phyloP scores from a whole-genome alignment of 495 filamentous ascomycete genomes.

The Haplographium delicatum region DNA sequence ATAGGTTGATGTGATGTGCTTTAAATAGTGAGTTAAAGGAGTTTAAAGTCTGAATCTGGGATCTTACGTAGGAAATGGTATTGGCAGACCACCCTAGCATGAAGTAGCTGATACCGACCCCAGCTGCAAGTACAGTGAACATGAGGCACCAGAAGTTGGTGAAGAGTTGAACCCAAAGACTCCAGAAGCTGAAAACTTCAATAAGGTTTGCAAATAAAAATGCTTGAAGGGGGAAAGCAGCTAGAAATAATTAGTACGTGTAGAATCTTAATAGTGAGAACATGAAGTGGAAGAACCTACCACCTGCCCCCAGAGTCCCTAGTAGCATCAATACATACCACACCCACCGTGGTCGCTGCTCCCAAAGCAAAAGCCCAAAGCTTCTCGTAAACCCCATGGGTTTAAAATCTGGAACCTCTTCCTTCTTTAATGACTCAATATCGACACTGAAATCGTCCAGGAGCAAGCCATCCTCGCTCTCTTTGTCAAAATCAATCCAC shows the following conservation, averaged over 20 bases:
- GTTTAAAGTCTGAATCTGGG: background rate
- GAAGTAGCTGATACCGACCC: constrained; percentile 34
- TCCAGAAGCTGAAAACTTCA: constrained; percentile 41
- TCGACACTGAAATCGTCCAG: constrained; percentile 8
- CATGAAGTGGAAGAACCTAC: constrained; percentile 26
- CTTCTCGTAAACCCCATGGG: constrained; percentile 3
- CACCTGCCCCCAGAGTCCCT: constrained; percentile 45
- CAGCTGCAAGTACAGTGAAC: constrained; percentile 44
- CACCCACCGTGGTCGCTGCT: constrained; percentile 13
- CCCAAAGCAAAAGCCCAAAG: constrained; percentile 18
- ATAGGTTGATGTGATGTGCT: constrained; percentile 40
- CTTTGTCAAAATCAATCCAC: too few relatives aligned
- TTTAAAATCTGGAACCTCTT: constrained; percentile 25
- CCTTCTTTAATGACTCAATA: constrained; percentile 32
- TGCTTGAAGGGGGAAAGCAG: constrained; percentile 41
- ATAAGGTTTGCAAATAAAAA: constrained; percentile 47
- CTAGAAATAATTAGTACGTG: constrained; percentile 26
- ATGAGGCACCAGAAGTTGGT: constrained; percentile 59
- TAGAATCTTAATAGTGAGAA: background rate
- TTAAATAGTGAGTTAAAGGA: constrained; percentile 5
- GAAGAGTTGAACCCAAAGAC: constrained; percentile 32
- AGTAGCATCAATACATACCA: constrained; percentile 40
- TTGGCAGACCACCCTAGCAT: constrained; percentile 30
- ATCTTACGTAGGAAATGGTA: constrained; percentile 30
- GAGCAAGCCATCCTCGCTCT: too few relatives aligned